phyloP scores from a whole-genome alignment of 305 asterid species.

The Nicotiana rustica region DNA sequence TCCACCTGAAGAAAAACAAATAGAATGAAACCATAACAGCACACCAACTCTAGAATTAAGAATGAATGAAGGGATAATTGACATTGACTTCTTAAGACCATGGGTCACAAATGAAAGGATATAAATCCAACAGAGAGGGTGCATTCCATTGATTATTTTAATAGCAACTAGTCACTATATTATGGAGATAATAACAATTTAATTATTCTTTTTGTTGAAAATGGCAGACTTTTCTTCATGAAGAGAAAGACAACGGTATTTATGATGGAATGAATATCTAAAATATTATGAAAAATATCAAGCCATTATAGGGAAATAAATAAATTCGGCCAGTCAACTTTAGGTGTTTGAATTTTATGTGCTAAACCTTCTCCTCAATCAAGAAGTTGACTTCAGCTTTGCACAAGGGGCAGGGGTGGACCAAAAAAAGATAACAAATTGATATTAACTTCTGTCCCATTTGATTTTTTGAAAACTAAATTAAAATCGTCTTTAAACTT shows the following conservation, averaged over 20 bases:
- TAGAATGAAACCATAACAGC: slow-evolving; percentile 48
- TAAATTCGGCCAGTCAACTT: not conserved
- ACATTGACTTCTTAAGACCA: slow-evolving; percentile 51
- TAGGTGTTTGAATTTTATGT: slow-evolving; percentile 28
- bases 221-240: not conserved
- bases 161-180: slow-evolving; percentile 9
- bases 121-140: slow-evolving; percentile 81
- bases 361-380: not conserved
- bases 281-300: not conserved
- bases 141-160: slow-evolving; percentile 44
- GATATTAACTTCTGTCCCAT: not conserved
- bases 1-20: slow-evolving; percentile 52
- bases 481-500: not conserved
- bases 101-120: slow-evolving; percentile 30
- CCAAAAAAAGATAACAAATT: not conserved
- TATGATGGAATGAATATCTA: not conserved
- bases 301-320: not conserved
- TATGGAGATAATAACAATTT: slow-evolving; percentile 12
- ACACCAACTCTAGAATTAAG: slow-evolving; percentile 57
- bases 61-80: slow-evolving; percentile 55
- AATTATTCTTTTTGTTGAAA: slow-evolving; percentile 10
- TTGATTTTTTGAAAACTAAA: not conserved
- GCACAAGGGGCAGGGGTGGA: not conserved
- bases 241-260: not conserved
- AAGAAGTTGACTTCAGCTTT: slow-evolving; percentile 13